Evolutionary conservation across 2,329 filamentous ascomycete genomes (phyloP).

Genomic region (Chalaropsis ovoidea): DNA sequence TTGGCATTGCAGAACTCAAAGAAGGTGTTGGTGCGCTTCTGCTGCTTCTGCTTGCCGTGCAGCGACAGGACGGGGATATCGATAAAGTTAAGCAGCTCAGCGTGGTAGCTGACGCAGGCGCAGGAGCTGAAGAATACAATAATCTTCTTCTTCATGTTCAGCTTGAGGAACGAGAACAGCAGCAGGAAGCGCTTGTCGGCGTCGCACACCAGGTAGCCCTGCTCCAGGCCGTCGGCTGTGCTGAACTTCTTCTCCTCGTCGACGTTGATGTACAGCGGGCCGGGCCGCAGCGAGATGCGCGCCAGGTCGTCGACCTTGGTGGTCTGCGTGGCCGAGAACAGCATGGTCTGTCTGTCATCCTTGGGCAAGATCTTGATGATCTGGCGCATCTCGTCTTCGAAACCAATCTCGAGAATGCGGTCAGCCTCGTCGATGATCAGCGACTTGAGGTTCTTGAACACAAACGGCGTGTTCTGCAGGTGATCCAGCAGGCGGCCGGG

Average conservation of each 20-base stretch:
- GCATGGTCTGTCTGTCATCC: constrained; percentile 82
- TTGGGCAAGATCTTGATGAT: constrained; percentile 90
- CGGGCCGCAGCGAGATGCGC: constrained; percentile 79
- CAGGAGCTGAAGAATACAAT: constrained; percentile 94
- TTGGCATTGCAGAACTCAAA: constrained; percentile 79
- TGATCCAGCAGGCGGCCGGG: constrained; percentile 89
- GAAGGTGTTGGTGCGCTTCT: constrained; percentile 97
- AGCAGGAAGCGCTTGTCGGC: constrained; percentile 88
- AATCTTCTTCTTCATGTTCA: constrained; percentile 85
- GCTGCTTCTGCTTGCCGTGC: constrained; percentile 95
- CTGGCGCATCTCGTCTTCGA: constrained; percentile 96
- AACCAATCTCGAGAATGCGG: constrained; percentile 90
- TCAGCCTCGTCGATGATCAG: constrained; percentile 95
- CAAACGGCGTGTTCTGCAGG: constrained; percentile 82
- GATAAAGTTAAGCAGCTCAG: constrained; percentile 93
- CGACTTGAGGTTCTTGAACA: constrained; percentile 85
- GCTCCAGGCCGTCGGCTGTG: constrained; percentile 87
- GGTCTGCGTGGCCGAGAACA: constrained; percentile 98
- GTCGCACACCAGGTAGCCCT: constrained; percentile 91
- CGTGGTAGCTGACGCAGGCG: constrained; percentile 90
- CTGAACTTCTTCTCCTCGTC: constrained; percentile 81
- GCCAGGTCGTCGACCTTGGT: constrained; percentile 97
- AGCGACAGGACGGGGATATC: constrained; percentile 80
- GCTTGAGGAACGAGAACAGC: constrained; percentile 85
- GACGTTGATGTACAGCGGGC: constrained; percentile 94